Base-by-base conservation (phyloP, 1,284 basidiomycete genomes). In the Paramarasmius palmivorus region DNA sequence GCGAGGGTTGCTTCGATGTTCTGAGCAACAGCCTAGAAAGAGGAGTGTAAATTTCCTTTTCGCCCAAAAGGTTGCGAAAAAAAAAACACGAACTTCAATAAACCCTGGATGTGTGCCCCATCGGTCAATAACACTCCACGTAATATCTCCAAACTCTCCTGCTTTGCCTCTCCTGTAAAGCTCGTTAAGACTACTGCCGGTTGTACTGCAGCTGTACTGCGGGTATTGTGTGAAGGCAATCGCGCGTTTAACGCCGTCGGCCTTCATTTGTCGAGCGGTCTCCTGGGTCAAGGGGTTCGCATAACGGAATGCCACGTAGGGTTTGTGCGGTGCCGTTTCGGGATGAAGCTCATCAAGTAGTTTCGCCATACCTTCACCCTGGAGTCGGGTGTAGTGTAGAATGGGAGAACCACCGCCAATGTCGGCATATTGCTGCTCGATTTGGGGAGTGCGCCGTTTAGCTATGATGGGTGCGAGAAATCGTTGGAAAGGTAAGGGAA, bases 401-500 rank as follows among this genome's bases (percentile, higher is more conserved):
- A 99, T 99, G n/a, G 97, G 97, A 2, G 94, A 98, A 17, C 97
- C 97, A 25, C 96, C 97, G 25, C 97, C 97, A 65, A 99, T 99
- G 54, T 86, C 92, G 14, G 79, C 75, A 73, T 99, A 99, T 72
- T 99, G 97, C 66, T 93, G 75, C 69, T 96, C 94, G 62, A 99
- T 98, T 66, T 91, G 82, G 10, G 97, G 95, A 0, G 95, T 93
- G n/a, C 97, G 85, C 29, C 95, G 82, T 59, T 80, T 83, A 40
- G 97, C 97, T 61, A 99, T 98, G 59, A 84, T 68, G 0, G 96
- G 95, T 0, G 95, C 97, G 37, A 96, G 76, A 51, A 90, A 69
- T 14, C 83, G 83, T 76, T 99, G 97, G 66, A 95, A 92, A 0
- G 97, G 97, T 2, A 99, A 76, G 7, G 95, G 96, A 61, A 99